Conservation (phyloP, 192 early-diverging fungal species). For the Rhizoclosmatium sp. region DNA sequence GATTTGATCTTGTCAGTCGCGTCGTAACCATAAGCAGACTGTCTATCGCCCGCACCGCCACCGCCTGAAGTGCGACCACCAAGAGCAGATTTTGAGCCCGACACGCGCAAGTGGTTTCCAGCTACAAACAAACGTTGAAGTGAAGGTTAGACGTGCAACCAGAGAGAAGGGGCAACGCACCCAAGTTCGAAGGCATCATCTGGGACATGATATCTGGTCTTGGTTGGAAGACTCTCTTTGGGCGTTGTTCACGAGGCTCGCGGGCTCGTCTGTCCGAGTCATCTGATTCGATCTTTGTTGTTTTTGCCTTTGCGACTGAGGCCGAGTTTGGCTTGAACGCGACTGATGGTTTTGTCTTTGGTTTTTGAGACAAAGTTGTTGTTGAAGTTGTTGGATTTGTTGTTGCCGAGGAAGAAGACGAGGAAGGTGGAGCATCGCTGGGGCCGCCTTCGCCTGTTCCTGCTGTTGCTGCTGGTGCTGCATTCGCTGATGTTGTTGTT, state of each 20-base stretch:
- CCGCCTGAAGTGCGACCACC: not conserved
- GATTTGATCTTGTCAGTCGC: not conserved
- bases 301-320: conserved; percentile 4
- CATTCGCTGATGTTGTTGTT: not conserved
- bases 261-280: not conserved
- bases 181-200: conserved; percentile 16
- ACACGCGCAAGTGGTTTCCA: not conserved
- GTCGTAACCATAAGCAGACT: conserved; percentile 1
- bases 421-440: not conserved
- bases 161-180: not conserved
- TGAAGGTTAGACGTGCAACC: too few species aligned
- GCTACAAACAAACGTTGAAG: not conserved
- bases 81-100: not conserved
- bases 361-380: too few species aligned
- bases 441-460: not conserved
- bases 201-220: not conserved
- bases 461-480: not conserved
- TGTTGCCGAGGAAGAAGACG: not conserved
- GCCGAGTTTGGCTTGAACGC: conserved; percentile 23
- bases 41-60: not conserved
- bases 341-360: not conserved
- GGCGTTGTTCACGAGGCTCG: not conserved
- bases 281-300: conserved; percentile 3
- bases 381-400: not conserved
- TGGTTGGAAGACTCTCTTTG: conserved; percentile 5